Conservation (phyloP, 352 stramenopile species). For the Thraustochytrium striatum region DNA sequence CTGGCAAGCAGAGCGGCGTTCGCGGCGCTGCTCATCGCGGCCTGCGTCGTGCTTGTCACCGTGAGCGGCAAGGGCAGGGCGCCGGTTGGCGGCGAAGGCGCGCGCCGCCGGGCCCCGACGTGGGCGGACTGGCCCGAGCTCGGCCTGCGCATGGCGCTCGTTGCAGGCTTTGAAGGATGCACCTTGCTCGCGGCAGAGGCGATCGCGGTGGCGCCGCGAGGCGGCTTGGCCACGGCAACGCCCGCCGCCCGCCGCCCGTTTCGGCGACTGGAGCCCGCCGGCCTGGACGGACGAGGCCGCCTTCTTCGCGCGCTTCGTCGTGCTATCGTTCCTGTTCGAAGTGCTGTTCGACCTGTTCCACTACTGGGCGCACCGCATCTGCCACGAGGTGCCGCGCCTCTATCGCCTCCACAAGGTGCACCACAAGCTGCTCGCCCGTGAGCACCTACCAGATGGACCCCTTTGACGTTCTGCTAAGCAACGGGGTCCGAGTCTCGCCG, state of each 20-base stretch:
- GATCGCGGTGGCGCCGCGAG: not conserved
- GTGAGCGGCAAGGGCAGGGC: not conserved
- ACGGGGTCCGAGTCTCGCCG: conserved; percentile 67
- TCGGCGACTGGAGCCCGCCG: not conserved
- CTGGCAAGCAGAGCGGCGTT: too few relatives aligned
- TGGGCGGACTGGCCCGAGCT: not conserved
- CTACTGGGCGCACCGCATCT: conserved; percentile 66
- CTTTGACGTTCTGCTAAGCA: conserved; percentile 69
- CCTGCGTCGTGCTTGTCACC: not conserved
- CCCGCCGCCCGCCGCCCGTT: not conserved
- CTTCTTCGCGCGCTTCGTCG: conserved; percentile 61
- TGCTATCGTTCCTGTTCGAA: conserved; percentile 75
- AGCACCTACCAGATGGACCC: conserved; percentile 75
- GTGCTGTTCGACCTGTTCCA: conserved; percentile 77
- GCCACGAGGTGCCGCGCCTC: conserved; percentile 58
- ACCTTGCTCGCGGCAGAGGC: not conserved
- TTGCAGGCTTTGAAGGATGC: too few relatives aligned
- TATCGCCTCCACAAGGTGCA: conserved; percentile 76
- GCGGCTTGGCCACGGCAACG: not conserved
- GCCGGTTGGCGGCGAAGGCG: not conserved
- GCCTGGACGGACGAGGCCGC: not conserved
- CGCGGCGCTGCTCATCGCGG: not conserved
- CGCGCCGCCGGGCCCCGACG: not conserved
- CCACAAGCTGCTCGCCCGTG: conserved; percentile 67
- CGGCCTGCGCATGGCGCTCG: not conserved